Conservation (phyloP, 2,329 filamentous ascomycete genomes). For the Fusarium protoensiforme region DNA sequence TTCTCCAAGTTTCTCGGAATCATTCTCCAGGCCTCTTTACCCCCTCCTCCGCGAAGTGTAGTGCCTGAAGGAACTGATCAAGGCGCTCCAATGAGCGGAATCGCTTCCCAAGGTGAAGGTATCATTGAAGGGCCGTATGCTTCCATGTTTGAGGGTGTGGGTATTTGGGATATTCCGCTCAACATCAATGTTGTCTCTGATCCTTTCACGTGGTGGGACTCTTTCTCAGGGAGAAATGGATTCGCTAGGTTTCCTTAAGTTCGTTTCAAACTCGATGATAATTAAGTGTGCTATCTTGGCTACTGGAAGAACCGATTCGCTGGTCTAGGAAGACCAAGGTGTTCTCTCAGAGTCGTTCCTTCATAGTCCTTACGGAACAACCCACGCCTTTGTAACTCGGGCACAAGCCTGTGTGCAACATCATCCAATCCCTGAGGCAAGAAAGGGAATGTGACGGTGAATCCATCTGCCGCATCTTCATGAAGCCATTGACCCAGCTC, state of each 20-base stretch:
- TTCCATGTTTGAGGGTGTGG: slow-evolving; percentile 6
- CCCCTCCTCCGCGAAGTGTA: neutral
- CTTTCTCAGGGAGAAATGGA: neutral
- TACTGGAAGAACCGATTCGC: slow-evolving; percentile 49
- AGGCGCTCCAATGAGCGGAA: neutral
- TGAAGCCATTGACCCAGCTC: slow-evolving; percentile 59
- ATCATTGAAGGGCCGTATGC: neutral
- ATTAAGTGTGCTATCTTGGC: neutral
- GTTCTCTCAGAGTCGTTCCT: slow-evolving; percentile 63
- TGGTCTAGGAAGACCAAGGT: slow-evolving; percentile 63
- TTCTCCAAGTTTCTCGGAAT: slow-evolving; percentile 28
- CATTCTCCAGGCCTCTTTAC: slow-evolving; percentile 5
- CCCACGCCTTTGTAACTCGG: slow-evolving; percentile 62
- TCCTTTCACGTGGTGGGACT: slow-evolving; percentile 24
- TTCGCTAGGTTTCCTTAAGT: neutral
- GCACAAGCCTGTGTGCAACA: slow-evolving; percentile 58
- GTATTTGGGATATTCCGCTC: slow-evolving; percentile 6
- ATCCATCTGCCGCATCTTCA: slow-evolving; percentile 61
- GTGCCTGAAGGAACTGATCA: neutral
- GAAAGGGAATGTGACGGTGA: slow-evolving; percentile 62
- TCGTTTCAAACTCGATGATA: too few species aligned
- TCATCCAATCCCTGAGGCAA: slow-evolving; percentile 62
- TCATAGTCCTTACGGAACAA: slow-evolving; percentile 64
- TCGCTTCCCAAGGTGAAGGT: neutral
- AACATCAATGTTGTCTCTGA: slow-evolving; percentile 17